Conservation (phyloP, 2,329 filamentous ascomycete genomes). For the Epichloe gansuensis region DNA sequence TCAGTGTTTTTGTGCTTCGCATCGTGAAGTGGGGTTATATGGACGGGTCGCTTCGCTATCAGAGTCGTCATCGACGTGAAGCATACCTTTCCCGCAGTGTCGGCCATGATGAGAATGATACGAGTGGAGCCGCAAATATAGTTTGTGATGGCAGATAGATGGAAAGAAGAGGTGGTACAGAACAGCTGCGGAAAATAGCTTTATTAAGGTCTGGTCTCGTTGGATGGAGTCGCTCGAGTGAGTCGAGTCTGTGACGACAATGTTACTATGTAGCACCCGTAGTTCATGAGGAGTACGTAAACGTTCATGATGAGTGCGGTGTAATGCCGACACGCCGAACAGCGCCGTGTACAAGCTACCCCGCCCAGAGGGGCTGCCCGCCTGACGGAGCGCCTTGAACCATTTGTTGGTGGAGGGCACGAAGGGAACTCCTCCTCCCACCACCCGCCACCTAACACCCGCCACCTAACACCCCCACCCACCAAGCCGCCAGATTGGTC, state of each 20-base stretch:
- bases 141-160: neutral
- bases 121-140: neutral
- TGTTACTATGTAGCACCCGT: no score
- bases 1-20: conserved; percentile 3
- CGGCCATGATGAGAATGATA: conserved; percentile 3
- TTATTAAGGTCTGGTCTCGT: neutral
- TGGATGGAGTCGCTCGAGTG: neutral
- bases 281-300: no score
- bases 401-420: neutral
- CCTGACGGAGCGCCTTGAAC: neutral
- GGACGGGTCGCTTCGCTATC: conserved; percentile 1
- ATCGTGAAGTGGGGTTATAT: conserved; percentile 2
- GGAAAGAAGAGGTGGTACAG: neutral
- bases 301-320: no score
- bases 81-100: conserved; percentile 8
- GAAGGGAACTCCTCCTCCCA: no score
- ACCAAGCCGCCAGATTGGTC: neutral
- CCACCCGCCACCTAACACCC: neutral
- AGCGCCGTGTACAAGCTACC: conserved; percentile 4
- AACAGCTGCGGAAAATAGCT: neutral
- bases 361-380: neutral
- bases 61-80: neutral
- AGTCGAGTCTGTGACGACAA: neutral
- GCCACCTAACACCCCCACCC: neutral
- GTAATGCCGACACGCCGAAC: conserved; percentile 4